phyloP scores from a whole-genome alignment of 331 rosid species.

The Phaseolus coccineus region DNA sequence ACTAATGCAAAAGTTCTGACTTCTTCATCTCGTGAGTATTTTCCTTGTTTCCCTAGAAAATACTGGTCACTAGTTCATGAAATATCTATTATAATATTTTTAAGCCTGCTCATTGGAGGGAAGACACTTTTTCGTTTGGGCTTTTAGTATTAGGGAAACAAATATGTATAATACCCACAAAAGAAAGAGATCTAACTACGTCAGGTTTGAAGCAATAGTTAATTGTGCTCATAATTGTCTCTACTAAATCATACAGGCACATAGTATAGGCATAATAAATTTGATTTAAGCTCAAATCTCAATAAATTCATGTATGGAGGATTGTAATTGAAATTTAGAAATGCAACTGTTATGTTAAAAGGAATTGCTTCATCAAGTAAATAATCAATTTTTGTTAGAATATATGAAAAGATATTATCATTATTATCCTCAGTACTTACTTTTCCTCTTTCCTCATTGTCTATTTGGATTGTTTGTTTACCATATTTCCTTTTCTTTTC shows the following conservation, averaged over 20 bases:
- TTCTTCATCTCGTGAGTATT: constrained; percentile 52
- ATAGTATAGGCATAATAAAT: background rate
- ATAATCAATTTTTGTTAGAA: background rate
- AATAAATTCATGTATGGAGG: background rate
- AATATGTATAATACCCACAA: background rate
- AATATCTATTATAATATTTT: background rate
- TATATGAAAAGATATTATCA: background rate
- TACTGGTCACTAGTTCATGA: constrained; percentile 17
- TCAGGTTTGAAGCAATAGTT: background rate
- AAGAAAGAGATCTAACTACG: constrained; percentile 12
- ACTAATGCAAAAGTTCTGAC: constrained; percentile 62
- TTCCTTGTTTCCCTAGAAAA: constrained; percentile 12
- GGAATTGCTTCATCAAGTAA: background rate
- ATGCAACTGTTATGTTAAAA: constrained; percentile 2
- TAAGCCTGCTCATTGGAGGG: constrained; percentile 13
- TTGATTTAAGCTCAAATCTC: background rate
- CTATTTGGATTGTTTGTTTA: background rate
- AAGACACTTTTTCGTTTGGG: background rate
- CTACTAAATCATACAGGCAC: background rate
- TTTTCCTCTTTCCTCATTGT: background rate
- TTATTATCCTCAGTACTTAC: background rate
- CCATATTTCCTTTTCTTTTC: background rate
- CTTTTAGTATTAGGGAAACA: constrained; percentile 19
- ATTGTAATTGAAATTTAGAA: background rate
- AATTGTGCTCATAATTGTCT: constrained; percentile 12